Evolutionary conservation across 139 green algal genomes (phyloP), one percentile per base, ranked within the genome.

Genomic region (Chlamydomonas urium): DNA sequence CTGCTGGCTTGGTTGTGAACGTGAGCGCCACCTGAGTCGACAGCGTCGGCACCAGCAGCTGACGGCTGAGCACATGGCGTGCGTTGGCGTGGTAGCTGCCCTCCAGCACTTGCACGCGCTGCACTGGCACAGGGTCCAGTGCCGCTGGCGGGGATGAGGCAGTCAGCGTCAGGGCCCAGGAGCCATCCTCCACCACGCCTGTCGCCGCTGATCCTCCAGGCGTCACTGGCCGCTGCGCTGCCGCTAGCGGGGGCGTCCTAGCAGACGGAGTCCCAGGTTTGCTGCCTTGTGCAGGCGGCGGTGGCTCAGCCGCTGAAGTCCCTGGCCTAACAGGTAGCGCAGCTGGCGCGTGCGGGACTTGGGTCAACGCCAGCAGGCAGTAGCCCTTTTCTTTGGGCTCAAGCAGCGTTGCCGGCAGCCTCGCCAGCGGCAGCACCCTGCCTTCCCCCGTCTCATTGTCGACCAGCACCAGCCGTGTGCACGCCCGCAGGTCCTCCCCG

Each of bases 71-170:
- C 35, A 85, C 48, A 8, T 53, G 69, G 0, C 66, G 69, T 35
- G 65, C 36, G 71, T 89, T 89, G 37, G 77, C 26, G 0, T 75
- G 48, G 65, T 89, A 89, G n/a, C 17, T 33, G 28, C 79, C 83
- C 23, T 68, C 62, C 36, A 78, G 58, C n/a, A 61, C 29, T 4
- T 79, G 73, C 5, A n/a, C n/a, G 0, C 75, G 65, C 28, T 63
- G 36, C 0, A 78, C 50, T 24, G 72, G n/a, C 36, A 65, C 6
- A 10, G 83, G 70, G 17, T 67, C 45, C 1, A 71, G 5, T 1
- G 32, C 21, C 19, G 57, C 37, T 36, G 80, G 74, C 28, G 57
- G 58, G 14, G 37, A 34, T 24, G 47, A 74, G 32, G 66, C 72
- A 23, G 66, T 78, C 14, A 81, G 24, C 2, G 38, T 76, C 1